Percentiles rank a stretch among this genome's conserved stretches.
phyloP scores from a whole-genome alignment of 2,329 filamentous ascomycete genomes.

The Colletotrichum karsti region DNA sequence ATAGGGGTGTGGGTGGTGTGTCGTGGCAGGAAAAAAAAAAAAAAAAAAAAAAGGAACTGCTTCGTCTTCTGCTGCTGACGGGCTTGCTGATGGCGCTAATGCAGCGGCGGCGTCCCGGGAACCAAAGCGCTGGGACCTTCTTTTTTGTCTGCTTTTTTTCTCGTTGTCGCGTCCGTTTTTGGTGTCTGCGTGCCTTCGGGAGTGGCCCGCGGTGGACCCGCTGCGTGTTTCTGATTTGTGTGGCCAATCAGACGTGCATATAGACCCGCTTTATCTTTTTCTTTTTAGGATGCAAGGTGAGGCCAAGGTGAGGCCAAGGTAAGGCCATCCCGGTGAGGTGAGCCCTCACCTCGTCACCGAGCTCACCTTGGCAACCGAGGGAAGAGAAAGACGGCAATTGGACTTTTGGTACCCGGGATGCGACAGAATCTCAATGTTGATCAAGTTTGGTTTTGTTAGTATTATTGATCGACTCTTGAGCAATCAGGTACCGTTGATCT shows the following conservation, averaged over 20 bases:
- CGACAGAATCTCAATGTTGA: not conserved
- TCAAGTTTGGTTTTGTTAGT: not conserved
- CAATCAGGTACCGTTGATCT: not conserved
- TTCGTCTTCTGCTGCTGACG: slow-evolving; percentile 1
- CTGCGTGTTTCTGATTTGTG: not conserved
- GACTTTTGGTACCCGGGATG: not conserved
- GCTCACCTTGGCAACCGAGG: too few relatives aligned
- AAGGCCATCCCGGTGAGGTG: not conserved
- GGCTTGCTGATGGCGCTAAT: slow-evolving; percentile 20
- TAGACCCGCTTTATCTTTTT: not conserved
- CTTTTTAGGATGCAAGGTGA: not conserved
- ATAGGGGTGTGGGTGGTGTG: not conserved
- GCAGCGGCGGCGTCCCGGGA: slow-evolving; percentile 26
- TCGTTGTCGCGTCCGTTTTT: not conserved
- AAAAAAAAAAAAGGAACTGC: not conserved
- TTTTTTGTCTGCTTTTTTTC: not conserved
- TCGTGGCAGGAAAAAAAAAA: not conserved
- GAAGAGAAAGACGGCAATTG: too few relatives aligned
- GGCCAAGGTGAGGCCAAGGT: not conserved
- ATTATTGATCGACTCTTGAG: too few relatives aligned
- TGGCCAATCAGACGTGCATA: not conserved
- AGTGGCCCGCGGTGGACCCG: slow-evolving; percentile 22
- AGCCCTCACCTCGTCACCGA: not conserved
- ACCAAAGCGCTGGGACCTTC: slow-evolving; percentile 27
- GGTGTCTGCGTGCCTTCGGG: slow-evolving; percentile 9